phyloP scores from a whole-genome alignment of 306 rosid genomes.

The Lupinus albus region DNA sequence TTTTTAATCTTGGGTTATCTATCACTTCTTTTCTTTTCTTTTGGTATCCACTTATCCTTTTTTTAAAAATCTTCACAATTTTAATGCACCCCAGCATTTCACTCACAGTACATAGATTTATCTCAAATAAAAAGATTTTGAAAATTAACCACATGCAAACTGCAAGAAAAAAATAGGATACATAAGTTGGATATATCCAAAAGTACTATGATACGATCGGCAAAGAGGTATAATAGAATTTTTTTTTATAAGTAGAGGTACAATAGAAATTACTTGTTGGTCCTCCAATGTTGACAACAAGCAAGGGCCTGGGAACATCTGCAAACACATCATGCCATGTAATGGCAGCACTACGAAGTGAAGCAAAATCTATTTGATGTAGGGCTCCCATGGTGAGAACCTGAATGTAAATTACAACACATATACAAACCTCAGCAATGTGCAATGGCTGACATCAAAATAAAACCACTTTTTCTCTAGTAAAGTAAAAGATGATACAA shows the following conservation, averaged over 20 bases:
- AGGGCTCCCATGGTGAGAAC: conserved; percentile 84
- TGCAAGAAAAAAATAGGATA: conserved; percentile 16
- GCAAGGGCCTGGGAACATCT: conserved; percentile 76
- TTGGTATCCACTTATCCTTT: neutral
- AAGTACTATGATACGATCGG: neutral
- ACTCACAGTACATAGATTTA: conserved; percentile 24
- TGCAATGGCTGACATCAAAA: conserved; percentile 30
- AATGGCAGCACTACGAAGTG: conserved; percentile 81
- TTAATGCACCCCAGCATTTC: conserved; percentile 21
- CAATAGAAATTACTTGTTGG: conserved; percentile 65
- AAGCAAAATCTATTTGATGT: conserved; percentile 82
- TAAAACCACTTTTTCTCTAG: conserved; percentile 27
- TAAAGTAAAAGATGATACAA: conserved; percentile 14
- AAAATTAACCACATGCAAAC: conserved; percentile 32
- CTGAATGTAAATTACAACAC: conserved; percentile 48
- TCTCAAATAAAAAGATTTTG: neutral
- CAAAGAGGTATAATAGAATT: conserved; percentile 32
- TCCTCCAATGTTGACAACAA: conserved; percentile 81
- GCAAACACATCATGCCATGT: conserved; percentile 86
- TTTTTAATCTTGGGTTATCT: no score
- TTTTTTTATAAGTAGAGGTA: no score
- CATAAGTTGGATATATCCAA: conserved; percentile 4
- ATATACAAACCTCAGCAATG: conserved; percentile 21
- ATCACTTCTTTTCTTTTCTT: neutral
- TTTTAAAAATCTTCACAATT: neutral